These are phyloP conservation scores for Medicago ruthenica DNA, from an alignment of 306 rosid genomes.

Conservation along the genomic window DNA sequence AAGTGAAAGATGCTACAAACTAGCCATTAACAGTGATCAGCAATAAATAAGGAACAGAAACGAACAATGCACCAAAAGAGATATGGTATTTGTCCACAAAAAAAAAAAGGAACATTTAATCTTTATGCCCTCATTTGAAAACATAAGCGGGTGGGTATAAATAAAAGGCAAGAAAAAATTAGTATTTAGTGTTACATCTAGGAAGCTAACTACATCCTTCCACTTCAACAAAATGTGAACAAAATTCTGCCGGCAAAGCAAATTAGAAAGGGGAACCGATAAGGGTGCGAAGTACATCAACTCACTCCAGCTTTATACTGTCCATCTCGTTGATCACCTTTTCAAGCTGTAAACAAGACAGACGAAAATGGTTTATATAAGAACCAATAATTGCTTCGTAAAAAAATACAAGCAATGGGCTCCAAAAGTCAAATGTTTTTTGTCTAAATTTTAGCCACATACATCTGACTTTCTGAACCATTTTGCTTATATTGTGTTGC, in stretches of 20 bases:
- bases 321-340: slow-evolving; percentile 84
- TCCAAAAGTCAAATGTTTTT: no score
- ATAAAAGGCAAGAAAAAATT: slow-evolving; percentile 30
- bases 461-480: no score
- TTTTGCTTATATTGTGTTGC: no score
- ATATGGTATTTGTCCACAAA: background rate
- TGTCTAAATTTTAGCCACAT: no score
- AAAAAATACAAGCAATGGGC: no score
- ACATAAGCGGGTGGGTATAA: slow-evolving; percentile 27
- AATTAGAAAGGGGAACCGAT: slow-evolving; percentile 31
- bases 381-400: background rate
- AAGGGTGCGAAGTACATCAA: background rate
- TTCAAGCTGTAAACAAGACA: slow-evolving; percentile 66
- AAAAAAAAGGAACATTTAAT: background rate
- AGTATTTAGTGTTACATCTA: slow-evolving; percentile 36
- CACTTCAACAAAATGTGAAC: slow-evolving; percentile 27
- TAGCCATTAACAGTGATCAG: background rate
- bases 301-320: slow-evolving; percentile 79
- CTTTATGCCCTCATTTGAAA: slow-evolving; percentile 35
- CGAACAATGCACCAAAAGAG: background rate
- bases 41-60: background rate
- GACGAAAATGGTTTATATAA: slow-evolving; percentile 6
- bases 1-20: no score
- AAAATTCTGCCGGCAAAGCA: slow-evolving; percentile 35
- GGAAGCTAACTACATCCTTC: slow-evolving; percentile 53